Percentiles rank a stretch among this genome's conserved stretches.
Evolutionary conservation across 345 rosid genomes (phyloP).

Genomic region (Camelina neglecta): DNA sequence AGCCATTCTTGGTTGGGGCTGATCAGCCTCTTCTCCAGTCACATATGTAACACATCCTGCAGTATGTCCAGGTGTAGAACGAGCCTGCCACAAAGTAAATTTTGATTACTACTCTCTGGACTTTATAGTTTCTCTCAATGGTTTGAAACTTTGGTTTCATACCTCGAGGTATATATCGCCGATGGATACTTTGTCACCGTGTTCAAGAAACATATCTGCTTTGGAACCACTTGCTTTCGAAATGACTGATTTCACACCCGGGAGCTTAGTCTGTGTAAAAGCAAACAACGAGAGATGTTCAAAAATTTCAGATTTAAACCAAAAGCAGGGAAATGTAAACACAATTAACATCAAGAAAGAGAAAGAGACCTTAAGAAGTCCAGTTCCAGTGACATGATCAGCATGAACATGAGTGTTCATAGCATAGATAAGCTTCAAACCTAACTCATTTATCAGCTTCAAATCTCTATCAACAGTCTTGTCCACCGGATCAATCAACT

Average conservation of each 20-base stretch:
- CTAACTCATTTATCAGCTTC: constrained; percentile 66
- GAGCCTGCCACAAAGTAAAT: constrained; percentile 52
- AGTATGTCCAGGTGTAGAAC: constrained; percentile 96
- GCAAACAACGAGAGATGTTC: constrained; percentile 25
- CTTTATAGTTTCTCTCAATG: background rate
- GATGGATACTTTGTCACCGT: constrained; percentile 69
- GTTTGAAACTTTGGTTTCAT: background rate
- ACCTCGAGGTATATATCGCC: constrained; percentile 85
- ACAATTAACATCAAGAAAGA: background rate
- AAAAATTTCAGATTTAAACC: constrained; percentile 4
- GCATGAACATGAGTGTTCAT: constrained; percentile 98
- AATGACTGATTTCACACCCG: constrained; percentile 72
- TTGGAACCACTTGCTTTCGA: constrained; percentile 79
- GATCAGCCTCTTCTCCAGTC: constrained; percentile 79
- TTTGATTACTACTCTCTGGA: background rate
- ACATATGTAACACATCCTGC: constrained; percentile 92
- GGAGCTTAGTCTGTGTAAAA: constrained; percentile 54
- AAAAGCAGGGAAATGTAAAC: background rate
- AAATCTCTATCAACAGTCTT: constrained; percentile 89
- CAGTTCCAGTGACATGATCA: constrained; percentile 95
- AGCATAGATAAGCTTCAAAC: constrained; percentile 78
- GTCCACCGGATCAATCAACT: constrained; percentile 98
- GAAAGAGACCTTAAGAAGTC: constrained; percentile 72
- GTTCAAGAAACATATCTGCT: constrained; percentile 77
- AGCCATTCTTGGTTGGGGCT: constrained; percentile 90